These are phyloP conservation scores for Aureobasidium lini DNA, from an alignment of 2,329 filamentous ascomycete species.

Conservation along the genomic window DNA sequence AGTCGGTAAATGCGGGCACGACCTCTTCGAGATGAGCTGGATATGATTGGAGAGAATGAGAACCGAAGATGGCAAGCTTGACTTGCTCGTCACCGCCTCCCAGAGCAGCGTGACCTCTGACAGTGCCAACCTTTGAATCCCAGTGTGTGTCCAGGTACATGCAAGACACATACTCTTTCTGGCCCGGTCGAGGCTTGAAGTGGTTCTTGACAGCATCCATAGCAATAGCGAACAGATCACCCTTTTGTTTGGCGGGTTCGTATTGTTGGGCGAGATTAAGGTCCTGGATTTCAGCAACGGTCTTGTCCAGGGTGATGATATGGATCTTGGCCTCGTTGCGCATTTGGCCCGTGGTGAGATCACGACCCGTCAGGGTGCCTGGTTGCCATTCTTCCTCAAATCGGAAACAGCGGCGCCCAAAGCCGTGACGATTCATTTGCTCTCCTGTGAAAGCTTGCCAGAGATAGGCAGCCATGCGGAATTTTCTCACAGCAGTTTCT, in stretches of 20 bases:
- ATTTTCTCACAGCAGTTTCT: constrained; percentile 77
- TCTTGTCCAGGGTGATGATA: constrained; percentile 73
- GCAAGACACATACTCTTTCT: constrained; percentile 82
- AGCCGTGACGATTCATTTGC: constrained; percentile 85
- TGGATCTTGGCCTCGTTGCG: constrained; percentile 89
- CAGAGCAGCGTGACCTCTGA: constrained; percentile 77
- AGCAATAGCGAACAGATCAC: constrained; percentile 69
- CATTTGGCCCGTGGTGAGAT: constrained; percentile 63
- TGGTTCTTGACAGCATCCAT: constrained; percentile 69
- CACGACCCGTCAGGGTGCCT: constrained; percentile 69
- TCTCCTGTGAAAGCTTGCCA: constrained; percentile 98
- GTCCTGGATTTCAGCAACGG: constrained; percentile 73
- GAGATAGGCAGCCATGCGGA: constrained; percentile 87
- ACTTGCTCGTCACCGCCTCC: constrained; percentile 67
- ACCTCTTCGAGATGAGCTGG: constrained; percentile 85
- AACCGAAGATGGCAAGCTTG: constrained; percentile 83
- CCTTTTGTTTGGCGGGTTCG: constrained; percentile 57
- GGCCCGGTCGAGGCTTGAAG: constrained; percentile 66
- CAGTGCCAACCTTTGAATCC: constrained; percentile 62
- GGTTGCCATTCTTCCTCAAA: constrained; percentile 94
- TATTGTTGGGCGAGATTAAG: constrained; percentile 74
- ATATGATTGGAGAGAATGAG: constrained; percentile 85
- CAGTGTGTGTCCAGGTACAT: constrained; percentile 83
- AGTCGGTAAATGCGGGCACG: constrained; percentile 80
- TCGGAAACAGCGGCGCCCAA: constrained; percentile 78